Conservation (phyloP, 2,329 filamentous ascomycete genomes). For the Cladosporium cucumerinum region DNA sequence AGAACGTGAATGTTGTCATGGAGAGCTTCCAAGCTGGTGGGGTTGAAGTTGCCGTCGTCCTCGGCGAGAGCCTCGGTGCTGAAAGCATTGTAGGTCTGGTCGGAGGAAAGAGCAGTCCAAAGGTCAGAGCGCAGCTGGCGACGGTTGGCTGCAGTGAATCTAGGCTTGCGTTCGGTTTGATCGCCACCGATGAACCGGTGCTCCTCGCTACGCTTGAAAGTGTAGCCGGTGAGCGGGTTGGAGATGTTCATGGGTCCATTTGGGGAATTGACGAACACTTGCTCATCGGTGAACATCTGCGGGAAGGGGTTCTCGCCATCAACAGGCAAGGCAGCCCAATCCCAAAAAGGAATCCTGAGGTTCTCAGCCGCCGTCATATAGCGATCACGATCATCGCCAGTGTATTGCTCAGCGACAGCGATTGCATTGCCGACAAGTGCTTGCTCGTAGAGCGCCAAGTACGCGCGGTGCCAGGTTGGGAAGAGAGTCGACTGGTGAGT, state of each 20-base stretch:
- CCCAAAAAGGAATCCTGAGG: constrained; percentile 31
- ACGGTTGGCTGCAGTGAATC: constrained; percentile 10
- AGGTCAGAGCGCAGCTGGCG: constrained; percentile 15
- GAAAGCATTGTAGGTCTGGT: constrained; percentile 17
- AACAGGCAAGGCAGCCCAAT: constrained; percentile 23
- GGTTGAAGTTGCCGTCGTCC: constrained; percentile 13
- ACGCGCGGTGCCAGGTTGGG: constrained; percentile 23
- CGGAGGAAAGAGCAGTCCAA: constrained; percentile 16
- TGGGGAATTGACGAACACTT: constrained; percentile 26
- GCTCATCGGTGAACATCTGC: constrained; percentile 22
- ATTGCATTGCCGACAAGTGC: constrained; percentile 16
- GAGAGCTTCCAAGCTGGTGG: constrained; percentile 16
- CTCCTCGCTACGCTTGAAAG: constrained; percentile 14
- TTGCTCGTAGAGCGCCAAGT: constrained; percentile 23
- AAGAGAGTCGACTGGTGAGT: constrained; percentile 22
- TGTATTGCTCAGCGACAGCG: constrained; percentile 14
- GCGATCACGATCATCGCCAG: constrained; percentile 4
- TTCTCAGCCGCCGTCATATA: constrained; percentile 24
- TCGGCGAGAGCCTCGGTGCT: constrained; percentile 7
- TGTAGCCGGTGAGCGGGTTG: constrained; percentile 18
- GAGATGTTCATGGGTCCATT: constrained; percentile 17
- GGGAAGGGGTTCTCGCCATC: constrained; percentile 17
- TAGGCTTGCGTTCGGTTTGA: constrained; percentile 16
- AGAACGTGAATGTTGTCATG: constrained; percentile 18
- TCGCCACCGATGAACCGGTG: constrained; percentile 14